These are phyloP conservation scores for Cryphonectria nitschkei DNA, from an alignment of 2,329 filamentous ascomycete species.

Conservation along the genomic window DNA sequence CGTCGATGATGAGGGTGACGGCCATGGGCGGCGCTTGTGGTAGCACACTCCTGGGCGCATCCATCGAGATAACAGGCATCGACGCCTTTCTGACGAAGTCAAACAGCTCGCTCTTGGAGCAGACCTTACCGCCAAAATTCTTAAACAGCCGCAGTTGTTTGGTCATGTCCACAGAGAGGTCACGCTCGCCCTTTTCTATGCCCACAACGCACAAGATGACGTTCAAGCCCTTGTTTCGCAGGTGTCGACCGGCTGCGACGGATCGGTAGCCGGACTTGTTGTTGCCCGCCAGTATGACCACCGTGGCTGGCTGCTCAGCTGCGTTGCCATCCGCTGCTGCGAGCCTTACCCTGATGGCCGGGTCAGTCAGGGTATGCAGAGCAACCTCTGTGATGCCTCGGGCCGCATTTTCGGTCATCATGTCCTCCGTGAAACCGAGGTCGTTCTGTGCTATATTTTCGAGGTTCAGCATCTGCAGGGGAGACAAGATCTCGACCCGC, in stretches of 20 bases:
- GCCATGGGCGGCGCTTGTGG: slow-evolving; percentile 60
- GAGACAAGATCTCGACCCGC: slow-evolving; percentile 65
- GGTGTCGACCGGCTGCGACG: slow-evolving; percentile 82
- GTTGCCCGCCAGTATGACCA: slow-evolving; percentile 90
- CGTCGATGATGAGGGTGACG: slow-evolving; percentile 84
- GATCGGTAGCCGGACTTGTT: slow-evolving; percentile 86
- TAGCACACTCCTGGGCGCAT: slow-evolving; percentile 39
- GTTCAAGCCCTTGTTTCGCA: slow-evolving; percentile 80
- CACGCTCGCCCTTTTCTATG: slow-evolving; percentile 77
- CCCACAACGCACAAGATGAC: slow-evolving; percentile 84
- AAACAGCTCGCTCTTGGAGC: slow-evolving; percentile 63
- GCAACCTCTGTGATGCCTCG: slow-evolving; percentile 86
- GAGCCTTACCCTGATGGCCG: slow-evolving; percentile 59
- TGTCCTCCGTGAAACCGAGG: slow-evolving; percentile 82
- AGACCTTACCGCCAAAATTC: slow-evolving; percentile 77
- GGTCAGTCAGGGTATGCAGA: slow-evolving; percentile 67
- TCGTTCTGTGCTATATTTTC: slow-evolving; percentile 91
- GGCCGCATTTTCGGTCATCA: slow-evolving; percentile 90
- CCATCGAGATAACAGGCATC: slow-evolving; percentile 42
- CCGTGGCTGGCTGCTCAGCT: slow-evolving; percentile 41
- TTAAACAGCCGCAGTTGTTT: slow-evolving; percentile 84
- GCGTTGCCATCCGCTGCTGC: slow-evolving; percentile 42
- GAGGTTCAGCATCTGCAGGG: slow-evolving; percentile 87
- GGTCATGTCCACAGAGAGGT: slow-evolving; percentile 78
- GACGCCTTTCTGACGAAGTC: slow-evolving; percentile 58